A percentile compares a stretch with the other conserved stretches of the same genome.
Evolutionary conservation across 192 early-diverging fungal genomes (phyloP).

Genomic region (Backusella luteola): DNA sequence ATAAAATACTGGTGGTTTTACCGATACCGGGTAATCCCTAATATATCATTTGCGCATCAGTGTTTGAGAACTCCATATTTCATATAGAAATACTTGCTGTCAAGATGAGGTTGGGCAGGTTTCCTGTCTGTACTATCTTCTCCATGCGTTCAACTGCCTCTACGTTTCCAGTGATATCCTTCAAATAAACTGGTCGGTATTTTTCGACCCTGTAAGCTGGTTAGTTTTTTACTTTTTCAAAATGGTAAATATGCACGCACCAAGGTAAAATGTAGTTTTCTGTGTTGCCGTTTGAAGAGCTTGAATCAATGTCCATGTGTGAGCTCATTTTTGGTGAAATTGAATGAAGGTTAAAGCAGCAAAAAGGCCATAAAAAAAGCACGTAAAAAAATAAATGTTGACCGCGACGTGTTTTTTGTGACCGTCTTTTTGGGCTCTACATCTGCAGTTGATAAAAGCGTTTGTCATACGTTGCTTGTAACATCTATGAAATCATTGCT

Average conservation of each 20-base stretch:
- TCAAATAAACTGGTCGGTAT: slow-evolving; percentile 81
- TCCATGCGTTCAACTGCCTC: slow-evolving; percentile 85
- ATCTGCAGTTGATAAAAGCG: too few relatives aligned
- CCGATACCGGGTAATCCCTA: slow-evolving; percentile 94
- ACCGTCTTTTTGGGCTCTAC: neutral
- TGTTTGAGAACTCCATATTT: too few relatives aligned
- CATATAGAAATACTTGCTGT: slow-evolving; percentile 46
- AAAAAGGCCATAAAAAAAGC: neutral
- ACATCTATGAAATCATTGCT: neutral
- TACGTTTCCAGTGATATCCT: slow-evolving; percentile 93
- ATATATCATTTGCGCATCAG: neutral
- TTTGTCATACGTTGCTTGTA: neutral
- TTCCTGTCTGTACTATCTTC: slow-evolving; percentile 86
- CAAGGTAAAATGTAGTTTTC: slow-evolving; percentile 9
- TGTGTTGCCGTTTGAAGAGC: neutral
- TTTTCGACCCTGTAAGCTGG: slow-evolving; percentile 77
- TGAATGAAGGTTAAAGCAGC: neutral
- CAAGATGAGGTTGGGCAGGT: slow-evolving; percentile 96
- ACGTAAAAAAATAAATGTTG: neutral
- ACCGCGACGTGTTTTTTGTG: slow-evolving; percentile 4
- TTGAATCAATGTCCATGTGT: neutral
- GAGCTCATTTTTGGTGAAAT: neutral
- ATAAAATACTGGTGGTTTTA: slow-evolving; percentile 95
- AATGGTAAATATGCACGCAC: neutral
- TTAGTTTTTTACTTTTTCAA: neutral